phyloP scores from a whole-genome alignment of 352 stramenopile species.

The Phytophthora sp. region DNA sequence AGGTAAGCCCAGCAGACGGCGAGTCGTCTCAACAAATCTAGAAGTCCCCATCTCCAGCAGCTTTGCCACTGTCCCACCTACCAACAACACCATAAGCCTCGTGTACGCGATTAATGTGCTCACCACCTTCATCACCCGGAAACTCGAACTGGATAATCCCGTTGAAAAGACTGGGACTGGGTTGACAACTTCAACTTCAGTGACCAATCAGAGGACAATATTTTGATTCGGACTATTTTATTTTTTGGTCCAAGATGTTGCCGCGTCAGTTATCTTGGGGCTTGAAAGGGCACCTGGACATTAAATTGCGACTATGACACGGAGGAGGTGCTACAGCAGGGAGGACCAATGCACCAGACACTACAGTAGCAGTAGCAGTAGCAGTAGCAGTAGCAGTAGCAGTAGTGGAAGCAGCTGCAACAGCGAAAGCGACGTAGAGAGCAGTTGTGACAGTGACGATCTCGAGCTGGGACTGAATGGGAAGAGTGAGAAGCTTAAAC shows the following conservation, averaged over 20 bases:
- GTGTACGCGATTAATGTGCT: slow-evolving; percentile 34
- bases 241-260: slow-evolving; percentile 5
- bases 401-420: slow-evolving; percentile 16
- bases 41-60: slow-evolving; percentile 18
- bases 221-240: slow-evolving; percentile 6
- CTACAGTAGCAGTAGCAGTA: slow-evolving; percentile 26
- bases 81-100: slow-evolving; percentile 22
- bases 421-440: too few species aligned
- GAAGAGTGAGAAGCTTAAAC: slow-evolving; percentile 55
- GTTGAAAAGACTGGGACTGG: slow-evolving; percentile 24
- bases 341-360: neutral
- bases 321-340: slow-evolving; percentile 3
- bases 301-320: slow-evolving; percentile 12
- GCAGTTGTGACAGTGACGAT: slow-evolving; percentile 22
- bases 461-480: slow-evolving; percentile 30
- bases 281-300: slow-evolving; percentile 12
- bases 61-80: slow-evolving; percentile 18
- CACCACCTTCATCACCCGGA: slow-evolving; percentile 32
- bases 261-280: slow-evolving; percentile 17
- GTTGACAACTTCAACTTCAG: slow-evolving; percentile 31
- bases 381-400: slow-evolving; percentile 28
- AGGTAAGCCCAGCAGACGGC: slow-evolving; percentile 17
- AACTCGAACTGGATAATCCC: neutral
- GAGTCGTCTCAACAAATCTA: slow-evolving; percentile 3
- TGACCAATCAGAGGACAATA: slow-evolving; percentile 12